These are phyloP conservation scores for Chrysosporium keratinophilum DNA, from an alignment of 2,329 filamentous ascomycete species.

Conservation along the genomic window DNA sequence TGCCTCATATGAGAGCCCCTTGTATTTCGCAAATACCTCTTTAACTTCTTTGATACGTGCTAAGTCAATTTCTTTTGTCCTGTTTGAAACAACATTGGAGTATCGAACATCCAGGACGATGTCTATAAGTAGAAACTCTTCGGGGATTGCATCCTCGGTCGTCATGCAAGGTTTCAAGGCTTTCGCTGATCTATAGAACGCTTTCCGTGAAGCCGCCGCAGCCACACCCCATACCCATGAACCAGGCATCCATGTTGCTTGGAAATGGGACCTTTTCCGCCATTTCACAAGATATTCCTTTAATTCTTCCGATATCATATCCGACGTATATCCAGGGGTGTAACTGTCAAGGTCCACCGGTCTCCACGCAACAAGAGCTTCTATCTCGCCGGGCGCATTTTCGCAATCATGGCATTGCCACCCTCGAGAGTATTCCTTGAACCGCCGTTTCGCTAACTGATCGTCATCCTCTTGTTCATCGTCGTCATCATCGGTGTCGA, in stretches of 20 bases:
- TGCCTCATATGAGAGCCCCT: slow-evolving; percentile 83
- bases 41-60: slow-evolving; percentile 61
- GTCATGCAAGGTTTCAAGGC: slow-evolving; percentile 57
- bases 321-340: slow-evolving; percentile 41
- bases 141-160: slow-evolving; percentile 68
- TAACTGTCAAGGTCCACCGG: slow-evolving; percentile 52
- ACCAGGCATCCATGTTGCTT: slow-evolving; percentile 78
- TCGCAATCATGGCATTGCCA: slow-evolving; percentile 77
- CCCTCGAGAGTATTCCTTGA: slow-evolving; percentile 60
- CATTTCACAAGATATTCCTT: slow-evolving; percentile 92
- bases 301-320: slow-evolving; percentile 58
- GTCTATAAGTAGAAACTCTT: slow-evolving; percentile 75
- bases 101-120: slow-evolving; percentile 79
- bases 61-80: slow-evolving; percentile 59
- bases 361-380: slow-evolving; percentile 79
- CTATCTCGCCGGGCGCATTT: slow-evolving; percentile 55
- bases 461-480: slow-evolving; percentile 33
- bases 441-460: slow-evolving; percentile 32
- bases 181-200: slow-evolving; percentile 62
- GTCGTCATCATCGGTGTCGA: slow-evolving; percentile 23
- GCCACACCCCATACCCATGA: slow-evolving; percentile 74
- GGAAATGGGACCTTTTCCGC: slow-evolving; percentile 68
- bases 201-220: slow-evolving; percentile 52
- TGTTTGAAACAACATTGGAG: slow-evolving; percentile 45
- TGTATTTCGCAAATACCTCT: slow-evolving; percentile 76